Evolutionary conservation across 148 eudicot species (phyloP).

Genomic region (Camellia granthamiana): DNA sequence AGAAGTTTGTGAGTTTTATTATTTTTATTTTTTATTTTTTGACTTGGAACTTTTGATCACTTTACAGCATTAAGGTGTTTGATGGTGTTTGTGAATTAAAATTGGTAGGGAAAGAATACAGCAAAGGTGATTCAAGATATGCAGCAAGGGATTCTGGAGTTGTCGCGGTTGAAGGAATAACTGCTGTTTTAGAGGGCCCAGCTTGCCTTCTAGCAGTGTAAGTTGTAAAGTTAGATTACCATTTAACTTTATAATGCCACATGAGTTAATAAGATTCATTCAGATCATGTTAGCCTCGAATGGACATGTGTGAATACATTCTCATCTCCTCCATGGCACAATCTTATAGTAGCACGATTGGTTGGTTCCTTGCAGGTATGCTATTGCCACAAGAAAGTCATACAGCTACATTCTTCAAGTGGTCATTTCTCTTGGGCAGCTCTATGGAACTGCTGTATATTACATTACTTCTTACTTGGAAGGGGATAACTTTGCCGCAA

Average conservation of each 20-base stretch:
- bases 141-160: slow-evolving; percentile 69
- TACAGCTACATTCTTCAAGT: slow-evolving; percentile 76
- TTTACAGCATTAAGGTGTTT: not conserved
- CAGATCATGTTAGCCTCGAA: not conserved
- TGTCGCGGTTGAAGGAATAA: slow-evolving; percentile 77
- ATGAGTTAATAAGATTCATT: not conserved
- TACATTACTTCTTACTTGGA: slow-evolving; percentile 69
- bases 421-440: slow-evolving; percentile 74
- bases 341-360: not conserved
- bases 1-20: slow-evolving; percentile 76
- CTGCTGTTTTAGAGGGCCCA: slow-evolving; percentile 84
- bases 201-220: slow-evolving; percentile 79
- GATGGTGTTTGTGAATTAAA: not conserved
- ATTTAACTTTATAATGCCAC: slow-evolving; percentile 1
- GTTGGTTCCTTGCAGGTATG: slow-evolving; percentile 59
- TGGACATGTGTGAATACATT: not conserved
- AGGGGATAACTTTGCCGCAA: slow-evolving; percentile 68
- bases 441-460: slow-evolving; percentile 77
- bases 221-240: slow-evolving; percentile 22
- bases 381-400: slow-evolving; percentile 69
- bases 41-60: not conserved
- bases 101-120: slow-evolving; percentile 84
- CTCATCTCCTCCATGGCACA: not conserved
- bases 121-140: slow-evolving; percentile 93
- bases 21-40: not conserved